Evolutionary conservation across 306 rosid genomes (phyloP), one percentile per base, ranked within the genome.

Genomic region (Casuarina cunninghamiana): DNA sequence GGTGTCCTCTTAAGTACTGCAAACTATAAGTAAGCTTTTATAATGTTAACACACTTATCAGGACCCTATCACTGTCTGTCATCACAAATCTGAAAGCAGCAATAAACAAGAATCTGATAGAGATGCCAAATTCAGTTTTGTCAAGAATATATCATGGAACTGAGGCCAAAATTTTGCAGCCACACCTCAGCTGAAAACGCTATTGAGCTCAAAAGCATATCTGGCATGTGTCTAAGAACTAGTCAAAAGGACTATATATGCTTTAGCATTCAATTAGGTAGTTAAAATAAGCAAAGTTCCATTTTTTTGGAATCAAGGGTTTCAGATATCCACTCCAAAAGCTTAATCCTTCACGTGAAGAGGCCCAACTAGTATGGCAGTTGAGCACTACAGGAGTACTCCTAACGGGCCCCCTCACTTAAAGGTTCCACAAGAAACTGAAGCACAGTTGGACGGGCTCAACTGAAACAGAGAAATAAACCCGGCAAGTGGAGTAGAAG

Each of bases 21-120:
- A 63, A 38, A 38, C 45, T 37, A 19, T 41, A 38, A 38, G 46
- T 15, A 16, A 10, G 46, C 39, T 39, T 37, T 63, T 63, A 26
- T 13, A 58, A 58, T 44, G 51, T 53, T 42, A 43, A 48, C 71
- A 76, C 16, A 50, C 49, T 63, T 76, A 38, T 49, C 63, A 48
- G 42, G 51, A 76, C 38, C 4, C 42, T 10, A 15, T 41, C 16
- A 39, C 2, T 37, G 38, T 63, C 21, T 38, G 15, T 39, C 12
- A 11, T 42, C 10, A 2, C 32, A 42, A 11, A 3, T 17, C 15
- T 42, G 16, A 66, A 42, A n/a, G 43, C 48, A 41, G 71, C 49
- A 66, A 66, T 57, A 66, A 61, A 61, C 32, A 61, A 61, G 41
- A 41, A 61, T 61, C 17, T 12, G 3, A 61, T 61, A 35, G 32